A percentile compares a stretch with the other conserved stretches of the same genome.
phyloP scores from a whole-genome alignment of 2,329 filamentous ascomycete genomes.

The Verticillium nonalfalfae region DNA sequence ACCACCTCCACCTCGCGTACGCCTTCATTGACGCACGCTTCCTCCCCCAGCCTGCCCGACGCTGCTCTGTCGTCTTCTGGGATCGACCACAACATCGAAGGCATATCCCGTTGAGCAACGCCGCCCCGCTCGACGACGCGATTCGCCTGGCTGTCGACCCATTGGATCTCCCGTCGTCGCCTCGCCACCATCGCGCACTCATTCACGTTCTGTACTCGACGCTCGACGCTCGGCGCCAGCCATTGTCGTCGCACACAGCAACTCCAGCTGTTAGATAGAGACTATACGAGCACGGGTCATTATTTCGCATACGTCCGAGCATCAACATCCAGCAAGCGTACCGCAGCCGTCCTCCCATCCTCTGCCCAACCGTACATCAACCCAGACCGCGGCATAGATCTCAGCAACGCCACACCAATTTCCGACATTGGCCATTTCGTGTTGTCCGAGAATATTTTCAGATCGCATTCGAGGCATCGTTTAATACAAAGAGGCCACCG shows the following conservation, averaged over 20 bases:
- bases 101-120: not conserved
- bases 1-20: not conserved
- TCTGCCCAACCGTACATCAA: not conserved
- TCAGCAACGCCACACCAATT: not conserved
- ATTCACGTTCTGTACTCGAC: not conserved
- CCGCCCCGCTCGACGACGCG: not conserved
- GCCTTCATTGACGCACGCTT: not conserved
- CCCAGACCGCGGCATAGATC: not conserved
- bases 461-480: not conserved
- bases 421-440: not conserved
- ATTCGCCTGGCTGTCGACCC: not conserved
- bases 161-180: not conserved
- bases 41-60: not conserved
- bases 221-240: not conserved
- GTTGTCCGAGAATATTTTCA: not conserved
- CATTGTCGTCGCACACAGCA: not conserved
- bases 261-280: not conserved
- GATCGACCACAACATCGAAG: not conserved
- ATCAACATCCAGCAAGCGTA: not conserved
- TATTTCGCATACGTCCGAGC: not conserved
- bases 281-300: not conserved
- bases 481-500: not conserved
- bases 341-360: not conserved
- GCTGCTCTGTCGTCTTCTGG: not conserved
- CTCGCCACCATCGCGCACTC: not conserved